Evolutionary conservation across 1,284 basidiomycete genomes (phyloP).

Genomic region (Sporisorium sorghi): DNA sequence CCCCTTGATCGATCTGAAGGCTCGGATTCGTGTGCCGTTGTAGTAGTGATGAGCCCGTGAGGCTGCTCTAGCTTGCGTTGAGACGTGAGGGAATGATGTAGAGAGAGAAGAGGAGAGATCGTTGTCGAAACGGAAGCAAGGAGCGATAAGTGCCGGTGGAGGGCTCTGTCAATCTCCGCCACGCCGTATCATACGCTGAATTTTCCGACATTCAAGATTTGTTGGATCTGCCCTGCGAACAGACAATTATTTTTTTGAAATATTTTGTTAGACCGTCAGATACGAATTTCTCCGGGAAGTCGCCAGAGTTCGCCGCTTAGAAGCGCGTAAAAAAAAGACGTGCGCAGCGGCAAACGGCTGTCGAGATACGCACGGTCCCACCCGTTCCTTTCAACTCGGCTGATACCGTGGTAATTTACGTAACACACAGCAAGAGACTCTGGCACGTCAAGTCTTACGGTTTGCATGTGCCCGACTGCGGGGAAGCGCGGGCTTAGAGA

Average conservation of each 20-base stretch:
- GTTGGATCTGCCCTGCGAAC: neutral
- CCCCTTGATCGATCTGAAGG: too few species aligned
- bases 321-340: neutral
- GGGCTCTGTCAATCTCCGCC: neutral
- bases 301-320: neutral
- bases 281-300: neutral
- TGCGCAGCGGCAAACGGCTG: constrained; percentile 6
- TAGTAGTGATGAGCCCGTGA: neutral
- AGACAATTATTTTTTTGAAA: neutral
- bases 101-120: neutral
- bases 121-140: neutral
- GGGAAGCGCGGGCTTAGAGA: neutral
- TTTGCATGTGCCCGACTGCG: too few species aligned
- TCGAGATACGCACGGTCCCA: constrained; percentile 33
- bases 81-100: too few species aligned
- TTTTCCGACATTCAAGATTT: neutral
- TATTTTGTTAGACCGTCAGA: neutral
- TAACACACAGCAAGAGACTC: neutral
- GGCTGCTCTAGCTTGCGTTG: too few species aligned
- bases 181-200: neutral
- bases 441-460: too few species aligned
- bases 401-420: neutral
- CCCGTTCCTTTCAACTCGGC: neutral
- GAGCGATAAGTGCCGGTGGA: constrained; percentile 1
- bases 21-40: neutral